A percentile compares a stretch with the other conserved stretches of the same genome.
These are phyloP conservation scores for Apiotrichum siamense DNA, from an alignment of 1,284 basidiomycete species.

Conservation along the genomic window DNA sequence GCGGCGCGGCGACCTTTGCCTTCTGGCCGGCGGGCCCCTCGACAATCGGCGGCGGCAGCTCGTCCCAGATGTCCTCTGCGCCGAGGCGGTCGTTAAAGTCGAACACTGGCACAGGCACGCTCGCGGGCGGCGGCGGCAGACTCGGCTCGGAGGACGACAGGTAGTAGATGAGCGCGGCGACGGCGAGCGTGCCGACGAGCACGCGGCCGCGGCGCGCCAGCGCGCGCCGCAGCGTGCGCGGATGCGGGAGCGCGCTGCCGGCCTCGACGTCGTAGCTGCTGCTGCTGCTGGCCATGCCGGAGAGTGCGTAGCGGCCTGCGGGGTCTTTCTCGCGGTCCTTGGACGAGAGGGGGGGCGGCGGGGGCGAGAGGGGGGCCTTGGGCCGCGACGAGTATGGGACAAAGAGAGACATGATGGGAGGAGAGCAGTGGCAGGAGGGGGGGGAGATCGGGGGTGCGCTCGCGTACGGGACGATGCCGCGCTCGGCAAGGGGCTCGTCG, in stretches of 20 bases:
- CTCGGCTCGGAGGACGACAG: background rate
- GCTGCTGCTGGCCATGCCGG: background rate
- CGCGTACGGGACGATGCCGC: too few relatives aligned
- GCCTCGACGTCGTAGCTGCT: slow-evolving; percentile 5
- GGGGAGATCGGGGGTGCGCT: too few relatives aligned
- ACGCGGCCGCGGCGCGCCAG: slow-evolving; percentile 7
- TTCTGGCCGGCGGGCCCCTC: background rate
- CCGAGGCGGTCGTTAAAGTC: background rate
- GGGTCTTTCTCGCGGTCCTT: too few relatives aligned
- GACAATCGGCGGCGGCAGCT: slow-evolving; percentile 1
- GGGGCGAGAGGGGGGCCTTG: too few relatives aligned
- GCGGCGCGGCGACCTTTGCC: background rate
- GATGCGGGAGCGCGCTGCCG: background rate
- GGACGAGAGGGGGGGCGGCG: too few relatives aligned
- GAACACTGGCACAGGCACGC: background rate
- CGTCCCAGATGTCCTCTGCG: slow-evolving; percentile 1
- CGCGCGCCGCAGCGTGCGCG: slow-evolving; percentile 2
- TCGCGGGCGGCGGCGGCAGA: background rate
- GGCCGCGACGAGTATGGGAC: too few relatives aligned
- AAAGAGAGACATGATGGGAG: too few relatives aligned
- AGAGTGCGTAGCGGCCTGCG: too few relatives aligned
- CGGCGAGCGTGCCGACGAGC: background rate
- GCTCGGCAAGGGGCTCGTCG: too few relatives aligned
- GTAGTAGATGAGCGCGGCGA: slow-evolving; percentile 4
- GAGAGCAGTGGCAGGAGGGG: too few relatives aligned